A percentile compares a stretch with the other conserved stretches of the same genome.
Conservation (phyloP, 2,329 filamentous ascomycete genomes). For the Lachnellula willkommii region DNA sequence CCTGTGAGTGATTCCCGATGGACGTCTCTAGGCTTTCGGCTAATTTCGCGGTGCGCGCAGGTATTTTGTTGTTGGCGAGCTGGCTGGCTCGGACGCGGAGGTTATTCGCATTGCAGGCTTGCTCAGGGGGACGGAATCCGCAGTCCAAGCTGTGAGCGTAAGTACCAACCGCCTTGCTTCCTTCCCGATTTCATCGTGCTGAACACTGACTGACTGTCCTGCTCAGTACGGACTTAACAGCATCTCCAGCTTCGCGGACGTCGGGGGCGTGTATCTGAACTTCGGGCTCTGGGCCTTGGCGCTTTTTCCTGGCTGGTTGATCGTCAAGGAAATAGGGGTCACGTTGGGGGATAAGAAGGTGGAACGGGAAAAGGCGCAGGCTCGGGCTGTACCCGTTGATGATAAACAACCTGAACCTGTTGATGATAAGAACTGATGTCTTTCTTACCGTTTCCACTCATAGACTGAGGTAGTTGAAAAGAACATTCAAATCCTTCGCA, state of each 20-base stretch:
- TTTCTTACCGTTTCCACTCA: too few relatives aligned
- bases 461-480: too few relatives aligned
- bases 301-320: slow-evolving; percentile 61
- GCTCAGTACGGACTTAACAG: slow-evolving; percentile 58
- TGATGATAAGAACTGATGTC: not conserved
- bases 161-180: slow-evolving; percentile 11
- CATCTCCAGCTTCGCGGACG: slow-evolving; percentile 54
- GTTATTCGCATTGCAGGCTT: slow-evolving; percentile 64
- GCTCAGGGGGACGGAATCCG: slow-evolving; percentile 65
- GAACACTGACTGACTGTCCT: not conserved
- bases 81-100: slow-evolving; percentile 56
- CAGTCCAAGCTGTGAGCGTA: slow-evolving; percentile 63
- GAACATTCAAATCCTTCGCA: too few relatives aligned
- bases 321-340: slow-evolving; percentile 39
- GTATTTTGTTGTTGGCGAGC: slow-evolving; percentile 65
- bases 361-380: slow-evolving; percentile 15
- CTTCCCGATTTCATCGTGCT: not conserved
- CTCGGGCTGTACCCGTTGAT: not conserved
- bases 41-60: slow-evolving; percentile 30
- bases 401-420: not conserved
- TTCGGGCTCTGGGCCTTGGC: slow-evolving; percentile 63
- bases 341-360: slow-evolving; percentile 24
- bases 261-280: slow-evolving; percentile 66
- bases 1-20: slow-evolving; percentile 44
- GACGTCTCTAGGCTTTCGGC: not conserved